phyloP scores from a whole-genome alignment of 768 basidiomycete species.

The Lentinula boryana region DNA sequence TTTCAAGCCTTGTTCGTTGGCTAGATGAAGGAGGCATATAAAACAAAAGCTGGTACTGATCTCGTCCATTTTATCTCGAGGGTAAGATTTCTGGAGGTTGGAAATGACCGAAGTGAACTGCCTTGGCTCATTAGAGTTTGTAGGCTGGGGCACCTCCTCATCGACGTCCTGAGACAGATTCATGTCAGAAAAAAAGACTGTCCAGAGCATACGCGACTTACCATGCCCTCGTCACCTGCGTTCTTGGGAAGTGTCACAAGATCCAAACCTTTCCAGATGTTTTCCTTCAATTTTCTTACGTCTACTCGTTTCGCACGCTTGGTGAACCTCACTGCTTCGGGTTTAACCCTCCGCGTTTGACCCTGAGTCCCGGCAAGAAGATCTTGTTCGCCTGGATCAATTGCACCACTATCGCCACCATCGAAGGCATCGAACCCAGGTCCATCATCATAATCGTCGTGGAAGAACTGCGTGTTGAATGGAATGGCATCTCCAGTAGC shows the following conservation, averaged over 20 bases:
- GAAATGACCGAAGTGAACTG: conserved; percentile 79
- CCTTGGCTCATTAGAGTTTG: conserved; percentile 61
- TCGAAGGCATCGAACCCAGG: conserved; percentile 31
- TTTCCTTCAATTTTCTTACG: conserved; percentile 94
- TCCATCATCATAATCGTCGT: conserved; percentile 69
- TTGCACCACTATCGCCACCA: conserved; percentile 34
- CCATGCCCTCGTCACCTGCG: conserved; percentile 47
- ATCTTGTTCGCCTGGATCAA: conserved; percentile 78
- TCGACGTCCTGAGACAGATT: conserved; percentile 45
- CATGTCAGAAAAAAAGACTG: not conserved
- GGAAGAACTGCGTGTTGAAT: conserved; percentile 96
- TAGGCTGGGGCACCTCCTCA: conserved; percentile 31
- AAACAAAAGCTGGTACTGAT: conserved; percentile 99
- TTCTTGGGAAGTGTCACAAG: conserved; percentile 53
- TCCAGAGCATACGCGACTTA: conserved; percentile 20
- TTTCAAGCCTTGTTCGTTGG: conserved; percentile 93
- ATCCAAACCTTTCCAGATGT: conserved; percentile 92
- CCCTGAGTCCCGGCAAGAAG: conserved; percentile 76
- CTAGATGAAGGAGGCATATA: conserved; percentile 93
- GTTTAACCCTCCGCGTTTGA: conserved; percentile 71
- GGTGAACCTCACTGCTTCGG: conserved; percentile 89
- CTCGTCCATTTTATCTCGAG: conserved; percentile 91
- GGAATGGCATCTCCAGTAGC: conserved; percentile 57
- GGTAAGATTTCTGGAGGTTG: conserved; percentile 76
- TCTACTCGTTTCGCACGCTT: conserved; percentile 96